Evolutionary conservation across 768 basidiomycete genomes (phyloP), one percentile per base, ranked within the genome.

Genomic region (Auriscalpium microsporum): DNA sequence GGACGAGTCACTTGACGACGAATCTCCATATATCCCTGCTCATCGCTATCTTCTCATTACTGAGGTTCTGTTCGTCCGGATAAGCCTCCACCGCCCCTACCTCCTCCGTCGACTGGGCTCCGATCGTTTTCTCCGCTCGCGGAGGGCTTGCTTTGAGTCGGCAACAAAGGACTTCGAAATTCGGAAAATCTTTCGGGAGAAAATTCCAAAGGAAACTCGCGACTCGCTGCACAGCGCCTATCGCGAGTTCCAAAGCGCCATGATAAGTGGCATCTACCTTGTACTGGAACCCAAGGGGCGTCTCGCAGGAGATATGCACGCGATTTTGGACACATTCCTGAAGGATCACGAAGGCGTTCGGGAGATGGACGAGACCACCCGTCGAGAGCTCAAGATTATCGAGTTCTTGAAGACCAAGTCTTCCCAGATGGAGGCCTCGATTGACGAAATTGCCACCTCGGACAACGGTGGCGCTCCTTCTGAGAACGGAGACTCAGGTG

Each of bases 11-110:
- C 76, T 89, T 40, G 93, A 95, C 68, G 78, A 82, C 52, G 72
- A 74, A 23, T 73, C 74, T 63, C 74, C 72, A 40, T 90, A 78
- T 62, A 74, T 96, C 52, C 85, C 89, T 3, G 77, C 88, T 40
- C 93, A 96, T 64, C 82, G 94, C 47, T 95, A 90, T 71, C 79
- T 95, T 45, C 78, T 96, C 53, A 82, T 89, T 50, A 94, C 94
- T 0, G 94, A 96, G 68, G 83, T 94, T 52, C 78, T 91, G 48
- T 93, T 92, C 65, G 85, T 92, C 51, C 79, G 90, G 55, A 86
- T 89, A 64, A 85, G 86, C 63, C 72, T 93, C 35, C 86, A 95
- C 69, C 81, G 94, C 34, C 94, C 94, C 2, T 96, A 94, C 69
- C 76, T 96, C 42, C 73, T 96, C 44, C 82, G 92, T 50, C 81